Base-by-base conservation (phyloP, 106 monocot species). In the Acorus gramineus region DNA sequence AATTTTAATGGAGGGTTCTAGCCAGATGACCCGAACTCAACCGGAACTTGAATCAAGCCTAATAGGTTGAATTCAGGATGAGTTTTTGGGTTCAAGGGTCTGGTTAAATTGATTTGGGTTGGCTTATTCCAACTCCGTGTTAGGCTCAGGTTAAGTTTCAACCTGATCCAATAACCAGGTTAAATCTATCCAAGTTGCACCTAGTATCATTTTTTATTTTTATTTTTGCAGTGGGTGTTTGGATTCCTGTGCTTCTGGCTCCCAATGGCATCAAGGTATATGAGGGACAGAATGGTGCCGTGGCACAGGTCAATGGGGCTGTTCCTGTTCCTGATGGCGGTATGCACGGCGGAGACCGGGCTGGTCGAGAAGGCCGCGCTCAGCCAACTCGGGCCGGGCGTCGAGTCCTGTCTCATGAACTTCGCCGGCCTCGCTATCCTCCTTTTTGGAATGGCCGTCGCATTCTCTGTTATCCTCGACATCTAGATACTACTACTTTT, bases 301-400 rank as follows among this genome's bases (percentile, higher is more conserved):
- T 75, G 74, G 80, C 80, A 80, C 53, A 64, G 62, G 3, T 75
- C 75, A 49, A 52, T 75, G 14, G 80, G 80, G 0, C 2, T 71
- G 11, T 55, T 54, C 3, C 66, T 80, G 51, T 80, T 80, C 63
- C 6, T 71, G 11, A 52, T 75, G 66, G 71, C 66, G 2, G 53
- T 80, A 3, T 51, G 54, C 66, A 66, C 66, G 6, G 66, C 80
- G 7, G 80, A 64, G 58, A 75, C 67, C 2, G 80, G 80, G 6
- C 44, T 80, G 44, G 51, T 54, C 4, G 56, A 67, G 67, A 80
- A 61, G 47, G 65, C 66, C 47, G 11, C 54, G 46, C 47, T 56
- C 61, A 9, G 51, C 10, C 5, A 3, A 0, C 66, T 75, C 49
- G 2, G 51, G 4, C 59, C 11, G 9, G 71, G 65, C 4, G 71